These are phyloP conservation scores for Epipyxis sp. DNA, from an alignment of 108 stramenopile species.

Conservation along the genomic window DNA sequence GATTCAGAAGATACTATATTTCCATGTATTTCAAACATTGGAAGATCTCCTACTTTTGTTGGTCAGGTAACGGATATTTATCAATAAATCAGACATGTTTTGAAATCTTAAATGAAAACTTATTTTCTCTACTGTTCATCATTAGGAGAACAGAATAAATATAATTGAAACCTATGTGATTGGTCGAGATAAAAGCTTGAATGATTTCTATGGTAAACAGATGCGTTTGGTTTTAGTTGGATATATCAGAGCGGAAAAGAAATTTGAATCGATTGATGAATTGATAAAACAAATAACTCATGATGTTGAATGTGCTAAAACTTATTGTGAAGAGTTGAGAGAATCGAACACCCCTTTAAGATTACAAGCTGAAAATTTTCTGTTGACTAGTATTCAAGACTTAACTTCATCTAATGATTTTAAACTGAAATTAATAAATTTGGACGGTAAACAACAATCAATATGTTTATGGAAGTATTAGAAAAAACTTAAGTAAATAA, in stretches of 20 bases:
- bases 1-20: background rate
- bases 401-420: no score
- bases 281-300: constrained; percentile 67
- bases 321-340: background rate
- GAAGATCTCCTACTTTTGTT: constrained; percentile 81
- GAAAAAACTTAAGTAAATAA: no score
- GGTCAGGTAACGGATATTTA: no score
- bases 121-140: background rate
- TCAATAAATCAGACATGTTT: background rate
- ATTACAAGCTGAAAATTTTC: no score
- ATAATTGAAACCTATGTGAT: constrained; percentile 84
- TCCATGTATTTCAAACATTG: constrained; percentile 80
- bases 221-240: constrained; percentile 70
- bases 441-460: no score
- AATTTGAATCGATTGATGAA: constrained; percentile 70
- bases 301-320: constrained; percentile 63
- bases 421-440: no score
- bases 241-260: constrained; percentile 70
- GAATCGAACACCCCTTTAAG: no score
- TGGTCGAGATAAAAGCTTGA: constrained; percentile 33
- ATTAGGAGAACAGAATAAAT: constrained; percentile 69
- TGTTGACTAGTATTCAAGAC: no score
- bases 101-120: background rate
- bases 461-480: no score
- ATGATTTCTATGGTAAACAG: constrained; percentile 73